Conservation (phyloP, 345 rosid genomes). For the Alliaria petiolata region DNA sequence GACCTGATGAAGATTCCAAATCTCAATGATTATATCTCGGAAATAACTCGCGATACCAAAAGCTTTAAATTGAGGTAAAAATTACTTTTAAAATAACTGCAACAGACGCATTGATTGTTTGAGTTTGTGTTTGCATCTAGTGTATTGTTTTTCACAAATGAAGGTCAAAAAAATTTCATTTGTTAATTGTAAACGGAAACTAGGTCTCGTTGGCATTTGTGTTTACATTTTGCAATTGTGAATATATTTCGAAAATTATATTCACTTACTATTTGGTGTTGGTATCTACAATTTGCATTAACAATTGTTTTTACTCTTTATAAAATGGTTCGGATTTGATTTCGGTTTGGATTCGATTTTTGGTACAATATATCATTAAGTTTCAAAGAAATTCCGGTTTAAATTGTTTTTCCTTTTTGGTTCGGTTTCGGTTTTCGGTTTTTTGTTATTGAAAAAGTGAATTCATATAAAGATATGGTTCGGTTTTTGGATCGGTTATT, state of each 20-base stretch:
- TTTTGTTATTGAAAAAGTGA: no score
- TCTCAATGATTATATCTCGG: constrained; percentile 40
- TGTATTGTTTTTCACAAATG: background rate
- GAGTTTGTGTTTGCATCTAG: background rate
- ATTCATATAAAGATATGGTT: no score
- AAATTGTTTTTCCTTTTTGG: no score
- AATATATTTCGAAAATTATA: background rate
- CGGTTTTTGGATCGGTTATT: no score
- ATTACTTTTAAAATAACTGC: background rate
- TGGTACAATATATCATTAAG: no score
- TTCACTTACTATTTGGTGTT: background rate
- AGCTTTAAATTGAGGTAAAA: constrained; percentile 45
- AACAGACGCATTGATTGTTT: background rate
- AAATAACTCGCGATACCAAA: background rate
- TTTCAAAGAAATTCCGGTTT: no score
- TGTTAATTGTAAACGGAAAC: no score
- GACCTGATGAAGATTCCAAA: constrained; percentile 61
- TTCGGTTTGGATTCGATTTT: no score
- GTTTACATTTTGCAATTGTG: no score
- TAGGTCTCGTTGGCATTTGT: background rate
- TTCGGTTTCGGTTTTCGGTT: no score
- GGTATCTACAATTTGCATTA: background rate
- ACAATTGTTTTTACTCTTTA: background rate
- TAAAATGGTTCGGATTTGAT: no score
- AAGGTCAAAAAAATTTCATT: background rate